Evolutionary conservation across 768 basidiomycete species (phyloP).

Genomic region (Russula compacta): DNA sequence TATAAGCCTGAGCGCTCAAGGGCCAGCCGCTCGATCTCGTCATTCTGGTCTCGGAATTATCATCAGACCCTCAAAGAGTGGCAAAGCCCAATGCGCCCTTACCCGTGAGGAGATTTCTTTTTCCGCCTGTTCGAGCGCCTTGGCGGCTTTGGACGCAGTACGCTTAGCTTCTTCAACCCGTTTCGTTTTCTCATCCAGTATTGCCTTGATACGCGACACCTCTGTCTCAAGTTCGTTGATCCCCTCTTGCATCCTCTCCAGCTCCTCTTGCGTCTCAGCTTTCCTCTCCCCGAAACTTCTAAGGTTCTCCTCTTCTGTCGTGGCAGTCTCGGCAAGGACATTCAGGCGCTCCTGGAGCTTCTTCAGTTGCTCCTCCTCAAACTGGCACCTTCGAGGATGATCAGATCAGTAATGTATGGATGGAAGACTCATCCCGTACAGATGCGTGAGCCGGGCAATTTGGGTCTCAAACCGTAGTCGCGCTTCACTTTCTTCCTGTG

Average conservation of each 20-base stretch:
- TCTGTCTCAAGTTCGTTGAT: conserved; percentile 53
- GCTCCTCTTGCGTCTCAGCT: conserved; percentile 45
- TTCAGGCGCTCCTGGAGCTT: conserved; percentile 53
- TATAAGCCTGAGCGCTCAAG: conserved; percentile 82
- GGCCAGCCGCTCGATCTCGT: conserved; percentile 83
- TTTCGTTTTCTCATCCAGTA: conserved; percentile 64
- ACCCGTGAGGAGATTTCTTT: conserved; percentile 86
- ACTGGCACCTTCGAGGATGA: conserved; percentile 50
- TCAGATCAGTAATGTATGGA: not conserved
- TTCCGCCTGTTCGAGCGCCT: conserved; percentile 72
- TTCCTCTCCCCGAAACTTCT: conserved; percentile 47
- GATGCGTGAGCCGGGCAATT: conserved; percentile 75
- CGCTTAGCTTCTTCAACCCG: conserved; percentile 69
- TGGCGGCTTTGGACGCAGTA: conserved; percentile 57
- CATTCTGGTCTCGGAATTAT: conserved; percentile 41
- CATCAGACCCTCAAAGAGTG: not conserved
- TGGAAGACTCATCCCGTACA: conserved; percentile 40
- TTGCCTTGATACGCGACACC: conserved; percentile 50
- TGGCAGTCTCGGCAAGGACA: conserved; percentile 42
- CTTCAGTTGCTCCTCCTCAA: conserved; percentile 70
- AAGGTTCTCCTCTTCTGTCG: conserved; percentile 46
- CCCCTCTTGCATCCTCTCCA: conserved; percentile 45
- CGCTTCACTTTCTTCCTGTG: conserved; percentile 81
- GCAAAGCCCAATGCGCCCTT: not conserved
- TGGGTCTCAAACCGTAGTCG: conserved; percentile 77